Conservation (phyloP, 805 yeast species). For the Cyberlindnera lachancei region DNA sequence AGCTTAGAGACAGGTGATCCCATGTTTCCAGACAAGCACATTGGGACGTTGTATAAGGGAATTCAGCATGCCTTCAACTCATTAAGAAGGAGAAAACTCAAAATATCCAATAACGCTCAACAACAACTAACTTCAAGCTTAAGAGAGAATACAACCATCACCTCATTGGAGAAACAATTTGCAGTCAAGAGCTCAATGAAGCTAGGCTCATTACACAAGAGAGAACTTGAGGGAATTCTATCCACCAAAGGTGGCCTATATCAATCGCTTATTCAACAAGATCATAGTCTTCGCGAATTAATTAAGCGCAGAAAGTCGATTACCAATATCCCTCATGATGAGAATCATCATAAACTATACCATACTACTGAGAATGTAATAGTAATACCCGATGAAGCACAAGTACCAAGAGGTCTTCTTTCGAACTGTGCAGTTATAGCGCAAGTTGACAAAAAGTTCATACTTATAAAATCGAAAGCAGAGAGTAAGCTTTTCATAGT, state of each 20-base stretch:
- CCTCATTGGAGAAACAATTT: neutral
- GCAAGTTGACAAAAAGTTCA: slow-evolving; percentile 61
- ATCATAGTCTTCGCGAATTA: slow-evolving; percentile 1
- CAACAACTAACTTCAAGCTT: neutral
- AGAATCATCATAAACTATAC: too few relatives aligned
- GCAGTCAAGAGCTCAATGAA: slow-evolving; percentile 3
- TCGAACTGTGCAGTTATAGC: slow-evolving; percentile 31
- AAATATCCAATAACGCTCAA: too few relatives aligned
- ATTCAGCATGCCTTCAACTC: neutral
- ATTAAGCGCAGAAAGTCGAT: slow-evolving; percentile 7
- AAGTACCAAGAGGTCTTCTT: slow-evolving; percentile 16
- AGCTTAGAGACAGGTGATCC: neutral
- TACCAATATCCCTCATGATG: neutral
- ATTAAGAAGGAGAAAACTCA: too few relatives aligned
- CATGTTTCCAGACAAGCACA: neutral
- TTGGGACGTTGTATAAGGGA: neutral
- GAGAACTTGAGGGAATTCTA: slow-evolving; percentile 9
- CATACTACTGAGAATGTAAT: neutral
- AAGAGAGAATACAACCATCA: neutral
- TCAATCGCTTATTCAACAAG: neutral
- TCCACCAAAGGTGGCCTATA: too few relatives aligned
- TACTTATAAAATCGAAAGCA: slow-evolving; percentile 32
- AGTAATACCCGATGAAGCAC: neutral
- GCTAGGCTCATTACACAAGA: slow-evolving; percentile 8
- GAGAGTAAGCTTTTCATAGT: slow-evolving; percentile 30